Conservation (phyloP, 106 monocot species). For the Ottelia alismoides region DNA sequence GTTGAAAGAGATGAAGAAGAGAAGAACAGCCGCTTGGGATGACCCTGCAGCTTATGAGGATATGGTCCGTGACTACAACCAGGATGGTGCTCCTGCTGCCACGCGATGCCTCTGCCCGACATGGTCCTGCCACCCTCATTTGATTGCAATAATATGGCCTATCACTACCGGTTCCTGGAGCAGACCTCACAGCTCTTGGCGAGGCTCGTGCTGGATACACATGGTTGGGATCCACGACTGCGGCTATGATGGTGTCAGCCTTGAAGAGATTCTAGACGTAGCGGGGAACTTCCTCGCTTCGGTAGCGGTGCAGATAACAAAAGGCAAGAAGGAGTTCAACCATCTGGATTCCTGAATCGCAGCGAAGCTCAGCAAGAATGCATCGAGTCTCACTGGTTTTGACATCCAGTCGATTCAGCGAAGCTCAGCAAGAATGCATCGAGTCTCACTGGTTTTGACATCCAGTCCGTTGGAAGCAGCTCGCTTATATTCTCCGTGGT, state of each 20-base stretch:
- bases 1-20: conserved; percentile 72
- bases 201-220: conserved; percentile 55
- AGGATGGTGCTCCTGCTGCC: conserved; percentile 51
- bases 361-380: too few relatives aligned
- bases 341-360: conserved; percentile 58
- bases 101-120: conserved; percentile 69
- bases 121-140: conserved; percentile 88
- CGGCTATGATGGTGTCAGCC: conserved; percentile 44
- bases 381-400: conserved; percentile 54
- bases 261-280: conserved; percentile 30
- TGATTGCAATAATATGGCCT: conserved; percentile 48
- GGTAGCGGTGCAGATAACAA: conserved; percentile 52
- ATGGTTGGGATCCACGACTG: conserved; percentile 97
- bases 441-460: conserved; percentile 54
- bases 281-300: conserved; percentile 32
- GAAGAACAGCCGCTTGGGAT: conserved; percentile 14
- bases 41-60: conserved; percentile 20
- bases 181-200: conserved; percentile 52
- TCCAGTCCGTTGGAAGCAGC: conserved; percentile 57
- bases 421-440: too few relatives aligned
- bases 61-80: conserved; percentile 46
- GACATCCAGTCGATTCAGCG: conserved; percentile 59
- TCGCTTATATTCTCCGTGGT: conserved; percentile 46
- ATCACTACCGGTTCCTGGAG: conserved; percentile 68
- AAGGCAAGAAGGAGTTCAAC: conserved; percentile 71